Percentiles rank a stretch among this genome's conserved stretches.
Evolutionary conservation across 1,284 basidiomycete genomes (phyloP).

Genomic region (Ganoderma multipileum): DNA sequence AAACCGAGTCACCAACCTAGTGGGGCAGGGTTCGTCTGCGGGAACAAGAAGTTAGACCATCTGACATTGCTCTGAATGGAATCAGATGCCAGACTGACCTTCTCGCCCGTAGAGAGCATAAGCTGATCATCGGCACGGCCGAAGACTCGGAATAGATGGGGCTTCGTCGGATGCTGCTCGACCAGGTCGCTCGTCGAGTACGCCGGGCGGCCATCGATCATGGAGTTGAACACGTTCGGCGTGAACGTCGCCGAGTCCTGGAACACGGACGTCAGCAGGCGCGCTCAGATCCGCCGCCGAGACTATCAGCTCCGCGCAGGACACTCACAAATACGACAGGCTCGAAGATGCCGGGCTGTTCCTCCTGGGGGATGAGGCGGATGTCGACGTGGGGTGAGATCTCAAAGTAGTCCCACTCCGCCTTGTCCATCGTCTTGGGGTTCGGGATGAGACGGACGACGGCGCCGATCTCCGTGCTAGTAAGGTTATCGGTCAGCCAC

Average conservation of each 20-base stretch:
- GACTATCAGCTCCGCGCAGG: no score
- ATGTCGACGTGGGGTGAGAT: conserved; percentile 28
- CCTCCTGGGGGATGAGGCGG: conserved; percentile 31
- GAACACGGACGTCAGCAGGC: not conserved
- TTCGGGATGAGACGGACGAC: conserved; percentile 20
- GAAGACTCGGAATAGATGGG: conserved; percentile 50
- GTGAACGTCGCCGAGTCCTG: conserved; percentile 28
- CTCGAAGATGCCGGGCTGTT: conserved; percentile 33
- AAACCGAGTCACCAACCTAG: conserved; percentile 30
- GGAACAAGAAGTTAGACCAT: not conserved
- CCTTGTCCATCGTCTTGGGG: conserved; percentile 18
- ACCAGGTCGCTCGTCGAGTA: conserved; percentile 52
- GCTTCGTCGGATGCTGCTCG: conserved; percentile 52
- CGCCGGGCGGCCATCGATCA: conserved; percentile 39
- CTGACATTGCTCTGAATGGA: no score
- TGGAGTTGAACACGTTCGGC: conserved; percentile 39
- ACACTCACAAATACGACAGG: conserved; percentile 34
- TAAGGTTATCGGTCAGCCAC: not conserved
- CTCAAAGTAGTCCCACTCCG: conserved; percentile 40
- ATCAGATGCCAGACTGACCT: conserved; percentile 30
- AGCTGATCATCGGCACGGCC: conserved; percentile 61
- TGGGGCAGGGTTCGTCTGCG: conserved; percentile 40
- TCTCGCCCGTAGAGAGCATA: conserved; percentile 58
- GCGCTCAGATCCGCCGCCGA: not conserved
- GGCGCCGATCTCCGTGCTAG: conserved; percentile 26